These are phyloP conservation scores for Calocybe gangraenosa DNA, from an alignment of 768 basidiomycete species.

Conservation along the genomic window DNA sequence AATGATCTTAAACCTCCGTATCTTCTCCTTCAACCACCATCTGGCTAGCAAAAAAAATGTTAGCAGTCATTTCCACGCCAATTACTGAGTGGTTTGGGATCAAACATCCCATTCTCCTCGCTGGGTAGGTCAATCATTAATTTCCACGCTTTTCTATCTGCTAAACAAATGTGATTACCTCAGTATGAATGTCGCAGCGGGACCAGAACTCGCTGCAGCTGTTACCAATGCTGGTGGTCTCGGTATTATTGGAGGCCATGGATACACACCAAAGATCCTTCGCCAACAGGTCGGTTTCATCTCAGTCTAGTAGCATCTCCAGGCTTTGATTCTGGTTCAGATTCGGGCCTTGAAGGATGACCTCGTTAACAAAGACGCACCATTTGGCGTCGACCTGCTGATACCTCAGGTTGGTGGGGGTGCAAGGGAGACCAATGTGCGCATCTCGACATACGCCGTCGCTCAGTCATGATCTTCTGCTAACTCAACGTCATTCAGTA, in stretches of 20 bases:
- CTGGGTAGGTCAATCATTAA: constrained; percentile 64
- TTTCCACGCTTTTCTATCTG: no score
- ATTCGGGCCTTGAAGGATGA: constrained; percentile 70
- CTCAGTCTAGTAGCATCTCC: neutral
- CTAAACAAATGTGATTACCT: no score
- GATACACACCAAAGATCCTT: constrained; percentile 80
- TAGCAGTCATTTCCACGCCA: constrained; percentile 67
- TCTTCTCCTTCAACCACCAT: constrained; percentile 2
- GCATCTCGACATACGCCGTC: neutral
- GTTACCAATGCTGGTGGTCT: constrained; percentile 93
- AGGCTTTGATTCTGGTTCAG: constrained; percentile 29
- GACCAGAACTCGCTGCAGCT: constrained; percentile 84
- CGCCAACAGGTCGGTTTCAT: constrained; percentile 58
- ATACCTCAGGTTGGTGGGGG: constrained; percentile 83
- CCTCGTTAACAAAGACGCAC: constrained; percentile 68
- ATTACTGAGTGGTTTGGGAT: constrained; percentile 86
- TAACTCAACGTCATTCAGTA: constrained; percentile 36
- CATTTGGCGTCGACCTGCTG: constrained; percentile 90
- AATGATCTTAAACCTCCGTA: no score
- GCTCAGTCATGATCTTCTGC: neutral
- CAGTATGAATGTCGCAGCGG: constrained; percentile 39
- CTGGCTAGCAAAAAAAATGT: constrained; percentile 6
- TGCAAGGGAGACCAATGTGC: constrained; percentile 88
- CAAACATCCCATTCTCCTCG: constrained; percentile 83
- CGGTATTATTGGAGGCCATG: constrained; percentile 89